Conservation (phyloP, 495 filamentous ascomycete species). For the Cetradonia linearis region DNA sequence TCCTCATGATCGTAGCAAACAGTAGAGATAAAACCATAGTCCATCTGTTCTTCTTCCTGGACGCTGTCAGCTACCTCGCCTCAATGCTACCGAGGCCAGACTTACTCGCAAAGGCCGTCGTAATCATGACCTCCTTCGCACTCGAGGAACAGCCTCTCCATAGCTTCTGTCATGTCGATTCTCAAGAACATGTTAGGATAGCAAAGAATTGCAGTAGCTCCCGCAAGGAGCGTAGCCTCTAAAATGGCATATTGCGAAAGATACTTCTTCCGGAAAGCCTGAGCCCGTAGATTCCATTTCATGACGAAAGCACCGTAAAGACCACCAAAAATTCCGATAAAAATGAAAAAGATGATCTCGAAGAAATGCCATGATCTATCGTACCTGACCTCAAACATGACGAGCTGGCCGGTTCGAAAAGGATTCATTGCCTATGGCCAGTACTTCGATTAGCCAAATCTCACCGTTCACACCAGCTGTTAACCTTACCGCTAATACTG, state of each 20-base stretch:
- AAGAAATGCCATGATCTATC: conserved; percentile 98
- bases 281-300: conserved; percentile 90
- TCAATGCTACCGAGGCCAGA: background rate
- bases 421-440: conserved; percentile 73
- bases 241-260: conserved; percentile 72
- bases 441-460: background rate
- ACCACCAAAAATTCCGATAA: conserved; percentile 87
- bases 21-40: conserved; percentile 68
- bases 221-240: conserved; percentile 79
- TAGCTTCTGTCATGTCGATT: conserved; percentile 99
- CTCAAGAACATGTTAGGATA: conserved; percentile 92
- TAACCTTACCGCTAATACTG: conserved; percentile 64
- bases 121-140: conserved; percentile 92
- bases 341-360: conserved; percentile 83
- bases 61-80: conserved; percentile 24
- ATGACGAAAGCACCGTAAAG: conserved; percentile 96
- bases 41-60: conserved; percentile 54
- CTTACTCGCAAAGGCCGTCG: conserved; percentile 77
- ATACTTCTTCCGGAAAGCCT: conserved; percentile 93
- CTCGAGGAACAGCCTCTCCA: conserved; percentile 94
- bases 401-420: conserved; percentile 92
- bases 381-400: conserved; percentile 98
- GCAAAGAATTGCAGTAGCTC: conserved; percentile 77
- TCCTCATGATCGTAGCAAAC: conserved; percentile 70
- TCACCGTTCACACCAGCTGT: background rate